A percentile compares a stretch with the other conserved stretches of the same genome.
These are phyloP conservation scores for Paracoccidioides brasiliensis DNA, from an alignment of 2,329 filamentous ascomycete species.

Conservation along the genomic window DNA sequence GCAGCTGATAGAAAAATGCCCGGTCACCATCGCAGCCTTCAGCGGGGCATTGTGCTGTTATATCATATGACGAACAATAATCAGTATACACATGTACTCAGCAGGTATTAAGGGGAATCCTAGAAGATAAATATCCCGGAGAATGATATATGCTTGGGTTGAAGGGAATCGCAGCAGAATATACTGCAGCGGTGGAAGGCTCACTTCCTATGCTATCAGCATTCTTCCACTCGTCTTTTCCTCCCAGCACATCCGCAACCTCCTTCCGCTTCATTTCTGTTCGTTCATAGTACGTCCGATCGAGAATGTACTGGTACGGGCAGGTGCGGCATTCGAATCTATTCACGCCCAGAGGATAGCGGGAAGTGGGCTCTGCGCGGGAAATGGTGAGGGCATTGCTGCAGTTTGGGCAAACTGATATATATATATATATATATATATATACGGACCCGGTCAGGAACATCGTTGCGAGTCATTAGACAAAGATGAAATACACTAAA, in stretches of 20 bases:
- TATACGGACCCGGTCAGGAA: background rate
- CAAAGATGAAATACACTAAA: background rate
- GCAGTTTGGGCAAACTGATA: conserved; percentile 37
- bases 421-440: conserved; percentile 12
- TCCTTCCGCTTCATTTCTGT: conserved; percentile 71
- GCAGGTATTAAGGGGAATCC: background rate
- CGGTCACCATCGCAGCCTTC: conserved; percentile 67
- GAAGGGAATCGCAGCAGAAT: too few relatives aligned
- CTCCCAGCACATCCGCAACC: conserved; percentile 80
- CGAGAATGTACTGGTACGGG: conserved; percentile 78
- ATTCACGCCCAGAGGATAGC: conserved; percentile 43
- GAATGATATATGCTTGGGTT: too few relatives aligned
- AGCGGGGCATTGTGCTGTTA: conserved; percentile 62
- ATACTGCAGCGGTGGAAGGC: conserved; percentile 11
- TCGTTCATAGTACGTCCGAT: conserved; percentile 68
- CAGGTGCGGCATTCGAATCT: conserved; percentile 92
- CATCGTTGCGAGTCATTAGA: background rate
- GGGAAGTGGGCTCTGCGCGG: conserved; percentile 24
- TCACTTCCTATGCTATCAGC: conserved; percentile 63
- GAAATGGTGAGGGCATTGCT: conserved; percentile 38
- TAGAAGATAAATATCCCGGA: too few relatives aligned
- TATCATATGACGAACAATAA: background rate
- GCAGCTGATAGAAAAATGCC: conserved; percentile 91
- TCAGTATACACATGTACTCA: background rate
- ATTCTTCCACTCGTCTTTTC: conserved; percentile 78